A percentile compares a stretch with the other conserved stretches of the same genome.
Evolutionary conservation across 148 eudicot species (phyloP).

Genomic region (Vaccinium darrowii): DNA sequence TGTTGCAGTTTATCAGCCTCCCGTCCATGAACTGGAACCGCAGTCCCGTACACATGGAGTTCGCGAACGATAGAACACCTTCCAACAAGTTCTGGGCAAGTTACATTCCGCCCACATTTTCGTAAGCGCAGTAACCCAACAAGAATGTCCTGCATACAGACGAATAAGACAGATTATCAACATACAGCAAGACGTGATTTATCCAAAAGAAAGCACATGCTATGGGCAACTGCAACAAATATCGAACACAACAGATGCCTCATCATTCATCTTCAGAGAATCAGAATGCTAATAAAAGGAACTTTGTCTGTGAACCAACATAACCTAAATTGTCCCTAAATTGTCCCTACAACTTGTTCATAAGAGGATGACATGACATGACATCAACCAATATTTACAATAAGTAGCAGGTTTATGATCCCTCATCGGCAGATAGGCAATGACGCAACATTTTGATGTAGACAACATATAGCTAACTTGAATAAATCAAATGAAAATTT

Average conservation of each 20-base stretch:
- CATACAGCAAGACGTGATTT: background rate
- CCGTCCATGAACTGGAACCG: slow-evolving; percentile 97
- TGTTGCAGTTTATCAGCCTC: slow-evolving; percentile 94
- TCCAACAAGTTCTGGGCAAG: slow-evolving; percentile 88
- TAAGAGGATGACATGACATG: background rate
- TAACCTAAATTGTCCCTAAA: too few relatives aligned
- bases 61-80: slow-evolving; percentile 96
- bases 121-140: slow-evolving; percentile 90
- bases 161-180: background rate
- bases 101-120: slow-evolving; percentile 78
- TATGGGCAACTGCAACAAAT: background rate
- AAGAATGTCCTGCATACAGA: slow-evolving; percentile 74
- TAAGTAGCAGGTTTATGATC: background rate
- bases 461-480: background rate
- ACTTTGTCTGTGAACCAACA: background rate
- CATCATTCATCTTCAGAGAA: background rate
- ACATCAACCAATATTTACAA: background rate
- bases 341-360: background rate
- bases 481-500: background rate
- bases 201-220: background rate
- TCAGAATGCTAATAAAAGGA: background rate
- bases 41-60: slow-evolving; percentile 97
- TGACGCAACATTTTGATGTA: background rate
- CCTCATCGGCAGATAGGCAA: background rate
- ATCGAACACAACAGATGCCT: background rate